Evolutionary conservation across 345 rosid genomes (phyloP).

Genomic region (Lenwebbia sp.): DNA sequence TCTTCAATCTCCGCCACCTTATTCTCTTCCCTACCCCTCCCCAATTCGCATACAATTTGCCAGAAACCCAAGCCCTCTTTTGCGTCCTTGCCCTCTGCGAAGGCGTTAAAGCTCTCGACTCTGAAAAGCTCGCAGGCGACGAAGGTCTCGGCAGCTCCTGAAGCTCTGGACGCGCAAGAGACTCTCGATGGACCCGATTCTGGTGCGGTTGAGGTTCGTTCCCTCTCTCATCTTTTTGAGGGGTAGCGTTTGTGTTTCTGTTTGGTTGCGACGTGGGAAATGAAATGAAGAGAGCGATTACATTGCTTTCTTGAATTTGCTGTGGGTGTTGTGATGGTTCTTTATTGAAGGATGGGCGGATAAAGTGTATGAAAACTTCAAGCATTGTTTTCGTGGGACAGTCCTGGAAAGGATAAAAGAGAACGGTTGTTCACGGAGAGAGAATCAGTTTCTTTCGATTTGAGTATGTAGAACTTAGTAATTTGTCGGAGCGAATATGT

Average conservation of each 20-base stretch:
- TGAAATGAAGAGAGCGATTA: background rate
- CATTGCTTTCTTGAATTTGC: background rate
- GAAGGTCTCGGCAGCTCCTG: constrained; percentile 55
- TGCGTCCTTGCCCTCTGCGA: constrained; percentile 15
- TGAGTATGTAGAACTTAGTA: background rate
- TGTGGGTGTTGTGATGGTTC: background rate
- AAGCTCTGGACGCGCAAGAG: constrained; percentile 37
- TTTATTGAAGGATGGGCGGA: background rate
- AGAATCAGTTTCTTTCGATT: background rate
- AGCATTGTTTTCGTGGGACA: background rate
- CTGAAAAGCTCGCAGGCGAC: constrained; percentile 24
- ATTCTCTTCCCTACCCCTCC: constrained; percentile 29
- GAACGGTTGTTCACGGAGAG: background rate
- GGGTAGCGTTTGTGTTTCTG: background rate
- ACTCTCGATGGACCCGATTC: constrained; percentile 29
- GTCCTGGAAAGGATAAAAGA: background rate
- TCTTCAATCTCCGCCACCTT: constrained; percentile 44
- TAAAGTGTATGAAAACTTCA: background rate
- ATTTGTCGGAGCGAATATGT: background rate
- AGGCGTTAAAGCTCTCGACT: constrained; percentile 11
- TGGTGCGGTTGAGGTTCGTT: constrained; percentile 28
- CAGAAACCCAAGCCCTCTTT: constrained; percentile 21
- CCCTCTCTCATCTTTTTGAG: background rate
- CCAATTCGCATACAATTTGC: constrained; percentile 22
- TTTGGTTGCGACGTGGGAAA: background rate